These are phyloP conservation scores for Kazachstania viticola DNA, from an alignment of 805 yeast species.

Conservation along the genomic window DNA sequence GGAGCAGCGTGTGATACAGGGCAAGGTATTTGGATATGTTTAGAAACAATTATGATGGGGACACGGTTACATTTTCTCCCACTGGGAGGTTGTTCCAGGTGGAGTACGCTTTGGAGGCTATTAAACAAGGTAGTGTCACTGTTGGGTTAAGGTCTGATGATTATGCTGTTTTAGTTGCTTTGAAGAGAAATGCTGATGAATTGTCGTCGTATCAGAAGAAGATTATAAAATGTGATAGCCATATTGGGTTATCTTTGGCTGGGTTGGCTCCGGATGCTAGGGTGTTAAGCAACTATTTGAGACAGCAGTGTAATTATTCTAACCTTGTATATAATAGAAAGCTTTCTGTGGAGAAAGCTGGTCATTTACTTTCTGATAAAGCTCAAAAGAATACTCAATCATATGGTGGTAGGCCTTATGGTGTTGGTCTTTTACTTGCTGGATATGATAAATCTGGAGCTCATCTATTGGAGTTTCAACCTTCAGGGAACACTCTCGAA, in stretches of 20 bases:
- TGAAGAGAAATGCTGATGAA: slow-evolving; percentile 95
- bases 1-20: no score
- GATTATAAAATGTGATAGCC: slow-evolving; percentile 82
- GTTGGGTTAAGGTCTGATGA: slow-evolving; percentile 82
- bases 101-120: slow-evolving; percentile 94
- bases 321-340: slow-evolving; percentile 80
- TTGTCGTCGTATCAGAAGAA: slow-evolving; percentile 94
- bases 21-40: slow-evolving; percentile 37
- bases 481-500: slow-evolving; percentile 88
- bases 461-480: slow-evolving; percentile 89
- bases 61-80: slow-evolving; percentile 95
- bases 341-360: slow-evolving; percentile 72
- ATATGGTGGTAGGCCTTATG: slow-evolving; percentile 95
- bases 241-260: slow-evolving; percentile 89
- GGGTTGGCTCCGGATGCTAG: slow-evolving; percentile 98
- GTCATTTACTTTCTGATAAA: slow-evolving; percentile 80
- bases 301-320: slow-evolving; percentile 85
- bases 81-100: slow-evolving; percentile 97
- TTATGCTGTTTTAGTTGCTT: slow-evolving; percentile 84
- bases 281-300: slow-evolving; percentile 74
- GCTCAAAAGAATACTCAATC: slow-evolving; percentile 95
- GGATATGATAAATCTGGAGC: slow-evolving; percentile 94
- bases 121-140: slow-evolving; percentile 95
- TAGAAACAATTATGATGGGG: slow-evolving; percentile 97
- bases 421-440: slow-evolving; percentile 84